Conservation (phyloP, 768 basidiomycete species). For the Chalciporus sphaerocephalus region DNA sequence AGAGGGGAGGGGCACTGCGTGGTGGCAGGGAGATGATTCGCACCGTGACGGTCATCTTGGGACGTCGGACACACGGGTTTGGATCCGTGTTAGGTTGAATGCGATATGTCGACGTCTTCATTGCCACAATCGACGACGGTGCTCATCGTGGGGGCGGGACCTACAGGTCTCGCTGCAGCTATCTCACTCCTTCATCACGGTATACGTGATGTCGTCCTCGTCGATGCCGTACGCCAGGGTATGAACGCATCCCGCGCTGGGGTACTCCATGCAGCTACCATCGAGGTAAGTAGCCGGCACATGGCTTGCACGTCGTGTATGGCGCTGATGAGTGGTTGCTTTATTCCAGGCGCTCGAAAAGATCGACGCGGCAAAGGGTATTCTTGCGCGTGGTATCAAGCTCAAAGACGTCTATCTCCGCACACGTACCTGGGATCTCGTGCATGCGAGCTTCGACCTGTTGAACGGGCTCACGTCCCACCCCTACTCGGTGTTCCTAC, state of each 20-base stretch:
- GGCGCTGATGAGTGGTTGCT: too few relatives aligned
- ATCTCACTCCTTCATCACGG: slow-evolving; percentile 40
- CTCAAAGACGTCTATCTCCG: slow-evolving; percentile 17
- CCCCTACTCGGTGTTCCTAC: slow-evolving; percentile 38
- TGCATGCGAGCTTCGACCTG: slow-evolving; percentile 30
- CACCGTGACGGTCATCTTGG: too few relatives aligned
- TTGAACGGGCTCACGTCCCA: slow-evolving; percentile 39
- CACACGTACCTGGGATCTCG: slow-evolving; percentile 26
- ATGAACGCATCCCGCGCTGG: slow-evolving; percentile 39
- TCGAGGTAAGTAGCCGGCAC: slow-evolving; percentile 36
- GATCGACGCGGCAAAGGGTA: neutral
- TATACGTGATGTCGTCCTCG: slow-evolving; percentile 36
- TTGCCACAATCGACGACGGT: slow-evolving; percentile 35
- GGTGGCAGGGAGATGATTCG: too few relatives aligned
- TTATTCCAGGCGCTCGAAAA: neutral
- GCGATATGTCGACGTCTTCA: too few relatives aligned
- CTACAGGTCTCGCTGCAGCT: slow-evolving; percentile 42
- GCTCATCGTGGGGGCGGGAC: slow-evolving; percentile 47
- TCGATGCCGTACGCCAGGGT: slow-evolving; percentile 22
- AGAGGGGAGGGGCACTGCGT: too few relatives aligned
- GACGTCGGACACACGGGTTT: too few relatives aligned
- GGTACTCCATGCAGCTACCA: slow-evolving; percentile 45
- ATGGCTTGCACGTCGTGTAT: neutral
- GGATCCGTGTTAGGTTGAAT: too few relatives aligned
- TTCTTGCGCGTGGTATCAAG: neutral